Percentiles rank a stretch among this genome's conserved stretches.
Evolutionary conservation across 75 land plant genomes (phyloP).

Genomic region (Sequoiadendron giganteum): DNA sequence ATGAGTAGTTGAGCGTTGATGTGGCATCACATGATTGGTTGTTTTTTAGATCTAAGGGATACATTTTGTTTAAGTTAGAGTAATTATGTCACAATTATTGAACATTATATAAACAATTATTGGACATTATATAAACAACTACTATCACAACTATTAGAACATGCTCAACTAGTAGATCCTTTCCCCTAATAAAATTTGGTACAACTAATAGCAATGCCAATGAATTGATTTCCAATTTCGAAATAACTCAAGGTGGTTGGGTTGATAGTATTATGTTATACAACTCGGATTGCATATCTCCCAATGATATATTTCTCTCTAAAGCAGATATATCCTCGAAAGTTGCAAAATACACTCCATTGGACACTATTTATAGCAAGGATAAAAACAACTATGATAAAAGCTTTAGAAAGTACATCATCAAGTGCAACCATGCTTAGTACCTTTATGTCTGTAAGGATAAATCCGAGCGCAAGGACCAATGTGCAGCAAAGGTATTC

Average conservation of each 20-base stretch:
- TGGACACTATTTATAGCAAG: slow-evolving; percentile 16
- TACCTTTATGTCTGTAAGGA: slow-evolving; percentile 1
- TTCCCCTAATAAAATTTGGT: not conserved
- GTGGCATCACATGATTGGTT: too few relatives aligned
- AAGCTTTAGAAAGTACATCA: not conserved
- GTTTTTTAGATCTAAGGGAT: too few relatives aligned
- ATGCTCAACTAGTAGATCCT: too few relatives aligned
- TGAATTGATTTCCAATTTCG: slow-evolving; percentile 27
- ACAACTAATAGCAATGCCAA: slow-evolving; percentile 19
- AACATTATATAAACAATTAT: too few relatives aligned
- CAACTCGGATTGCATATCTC: slow-evolving; percentile 34
- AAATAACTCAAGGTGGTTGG: not conserved
- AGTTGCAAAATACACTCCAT: not conserved
- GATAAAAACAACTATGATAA: slow-evolving; percentile 6
- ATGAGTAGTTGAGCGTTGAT: too few relatives aligned
- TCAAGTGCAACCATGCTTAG: not conserved
- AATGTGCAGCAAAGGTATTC: too few relatives aligned
- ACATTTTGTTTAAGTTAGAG: too few relatives aligned
- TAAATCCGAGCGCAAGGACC: slow-evolving; percentile 4
- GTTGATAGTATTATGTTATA: not conserved
- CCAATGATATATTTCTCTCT: slow-evolving; percentile 45
- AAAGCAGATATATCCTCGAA: slow-evolving; percentile 14
- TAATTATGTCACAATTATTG: too few relatives aligned
- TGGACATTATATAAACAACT: too few relatives aligned
- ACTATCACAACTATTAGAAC: too few relatives aligned